phyloP scores from a whole-genome alignment of 2,329 filamentous ascomycete species.

The Phialocephala subalpina region DNA sequence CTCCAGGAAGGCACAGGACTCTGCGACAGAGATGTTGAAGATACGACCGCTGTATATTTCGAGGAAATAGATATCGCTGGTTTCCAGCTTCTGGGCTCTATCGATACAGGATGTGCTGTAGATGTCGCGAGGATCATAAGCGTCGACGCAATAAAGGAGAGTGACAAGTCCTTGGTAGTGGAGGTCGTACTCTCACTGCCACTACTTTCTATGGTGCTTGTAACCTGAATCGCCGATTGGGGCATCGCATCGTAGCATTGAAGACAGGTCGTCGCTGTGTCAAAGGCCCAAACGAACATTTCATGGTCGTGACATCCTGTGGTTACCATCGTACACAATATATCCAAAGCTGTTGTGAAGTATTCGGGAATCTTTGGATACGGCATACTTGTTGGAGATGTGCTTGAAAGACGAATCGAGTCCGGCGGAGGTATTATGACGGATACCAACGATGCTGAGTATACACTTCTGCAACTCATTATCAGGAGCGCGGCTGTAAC shows the following conservation, averaged over 20 bases:
- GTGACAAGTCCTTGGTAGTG: neutral
- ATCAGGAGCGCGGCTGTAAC: no score
- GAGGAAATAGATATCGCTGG: no score
- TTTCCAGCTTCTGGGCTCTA: no score
- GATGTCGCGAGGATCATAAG: no score
- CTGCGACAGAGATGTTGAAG: neutral
- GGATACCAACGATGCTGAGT: no score
- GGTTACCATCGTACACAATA: neutral
- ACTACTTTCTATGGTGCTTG: neutral
- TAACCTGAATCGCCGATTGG: no score
- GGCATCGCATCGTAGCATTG: no score
- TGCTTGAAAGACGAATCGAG: neutral
- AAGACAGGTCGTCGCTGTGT: neutral
- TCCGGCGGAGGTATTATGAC: no score
- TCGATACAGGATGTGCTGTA: neutral
- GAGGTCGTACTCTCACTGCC: neutral
- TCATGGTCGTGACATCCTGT: neutral
- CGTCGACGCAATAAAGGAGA: no score
- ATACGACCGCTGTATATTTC: neutral
- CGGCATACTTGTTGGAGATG: neutral
- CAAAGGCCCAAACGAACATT: neutral
- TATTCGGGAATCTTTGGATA: neutral
- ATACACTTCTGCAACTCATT: neutral
- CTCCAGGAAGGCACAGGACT: neutral
- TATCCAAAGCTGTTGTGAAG: neutral